Percentiles rank a stretch among this genome's conserved stretches.
These are phyloP conservation scores for Penicillium sp. DNA, from an alignment of 2,329 filamentous ascomycete genomes.

Conservation along the genomic window DNA sequence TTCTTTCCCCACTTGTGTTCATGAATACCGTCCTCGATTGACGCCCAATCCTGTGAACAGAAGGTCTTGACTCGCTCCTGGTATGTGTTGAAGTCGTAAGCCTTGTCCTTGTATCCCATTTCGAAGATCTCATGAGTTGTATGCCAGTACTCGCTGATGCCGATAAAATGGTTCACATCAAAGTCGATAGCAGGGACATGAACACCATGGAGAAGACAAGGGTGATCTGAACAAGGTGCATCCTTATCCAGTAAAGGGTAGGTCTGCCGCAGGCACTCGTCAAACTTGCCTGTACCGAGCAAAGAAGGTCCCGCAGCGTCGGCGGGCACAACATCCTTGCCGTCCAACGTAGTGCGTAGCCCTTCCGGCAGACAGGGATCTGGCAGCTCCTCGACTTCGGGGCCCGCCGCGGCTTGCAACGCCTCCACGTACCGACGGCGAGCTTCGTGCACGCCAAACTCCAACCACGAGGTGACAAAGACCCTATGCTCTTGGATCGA, in stretches of 20 bases:
- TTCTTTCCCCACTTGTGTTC: constrained; percentile 73
- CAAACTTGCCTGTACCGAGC: constrained; percentile 82
- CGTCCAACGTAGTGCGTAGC: constrained; percentile 72
- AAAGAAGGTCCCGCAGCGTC: constrained; percentile 55
- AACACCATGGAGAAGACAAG: constrained; percentile 86
- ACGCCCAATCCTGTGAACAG: constrained; percentile 79
- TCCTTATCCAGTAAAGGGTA: constrained; percentile 90
- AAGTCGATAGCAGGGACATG: constrained; percentile 97
- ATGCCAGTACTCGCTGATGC: constrained; percentile 98
- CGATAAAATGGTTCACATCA: constrained; percentile 94
- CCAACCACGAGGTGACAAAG: constrained; percentile 95
- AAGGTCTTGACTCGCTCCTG: constrained; percentile 82
- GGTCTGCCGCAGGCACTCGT: constrained; percentile 78
- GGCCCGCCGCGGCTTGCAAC: constrained; percentile 67
- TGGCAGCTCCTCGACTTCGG: constrained; percentile 66
- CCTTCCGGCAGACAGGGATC: constrained; percentile 89
- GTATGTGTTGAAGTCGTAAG: constrained; percentile 89
- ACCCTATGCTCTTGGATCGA: constrained; percentile 77
- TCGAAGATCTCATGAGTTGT: constrained; percentile 94
- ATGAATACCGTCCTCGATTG: constrained; percentile 68
- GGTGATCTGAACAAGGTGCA: constrained; percentile 75
- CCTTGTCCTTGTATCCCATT: constrained; percentile 70
- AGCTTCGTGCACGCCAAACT: constrained; percentile 95
- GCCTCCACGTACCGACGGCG: constrained; percentile 79
- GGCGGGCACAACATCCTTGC: constrained; percentile 55